Evolutionary conservation across 2,329 filamentous ascomycete genomes (phyloP), one percentile per base, ranked within the genome.

Genomic region (Ophiostoma pallidulum): DNA sequence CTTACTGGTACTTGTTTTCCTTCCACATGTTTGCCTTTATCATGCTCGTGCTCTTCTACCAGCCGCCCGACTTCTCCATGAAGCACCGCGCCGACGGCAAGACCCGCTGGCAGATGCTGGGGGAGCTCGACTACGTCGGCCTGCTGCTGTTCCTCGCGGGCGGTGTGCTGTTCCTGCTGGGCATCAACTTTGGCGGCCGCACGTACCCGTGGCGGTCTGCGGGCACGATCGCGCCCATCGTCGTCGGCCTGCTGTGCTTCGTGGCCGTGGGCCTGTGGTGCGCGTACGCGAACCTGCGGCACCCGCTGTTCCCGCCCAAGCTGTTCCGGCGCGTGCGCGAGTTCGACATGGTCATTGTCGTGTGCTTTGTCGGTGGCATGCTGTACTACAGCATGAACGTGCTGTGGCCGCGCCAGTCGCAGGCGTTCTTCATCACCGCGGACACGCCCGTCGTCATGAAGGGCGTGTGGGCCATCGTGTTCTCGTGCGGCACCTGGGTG

Each of bases 401-500:
- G 8, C 52, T 61, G 24, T 60, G 58, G 59, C 60, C 59, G 6
- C 54, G 57, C 3, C 58, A 62, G 40, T 40, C 48, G 64, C 69
- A 13, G 66, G 77, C 45, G 64, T 78, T n/a, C 78, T 72, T 48
- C 19, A 49, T 51, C 29, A 12, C 24, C 2, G 24, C 50, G 20
- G 18, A 22, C 19, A 51, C 46, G 24, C 50, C 46, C 4, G 28
- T 40, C 16, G 53, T 60, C 41, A 54, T 60, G 51, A 50, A 53
- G 6, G 59, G 59, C 8, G 55, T 60, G 3, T 62, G 60, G 51
- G 56, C 59, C 19, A 58, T 53, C 7, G 56, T 60, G 24, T 60
- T 60, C 19, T 57, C 54, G 9, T 60, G 55, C 35, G 61, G 62
- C 16, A 63, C 60, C 14, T 61, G 60, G 51, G 44, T 57, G 4